Percentiles rank a stretch among this genome's conserved stretches.
Conservation (phyloP, 129 eudicot species). For the Gnaphalium uliginosum region DNA sequence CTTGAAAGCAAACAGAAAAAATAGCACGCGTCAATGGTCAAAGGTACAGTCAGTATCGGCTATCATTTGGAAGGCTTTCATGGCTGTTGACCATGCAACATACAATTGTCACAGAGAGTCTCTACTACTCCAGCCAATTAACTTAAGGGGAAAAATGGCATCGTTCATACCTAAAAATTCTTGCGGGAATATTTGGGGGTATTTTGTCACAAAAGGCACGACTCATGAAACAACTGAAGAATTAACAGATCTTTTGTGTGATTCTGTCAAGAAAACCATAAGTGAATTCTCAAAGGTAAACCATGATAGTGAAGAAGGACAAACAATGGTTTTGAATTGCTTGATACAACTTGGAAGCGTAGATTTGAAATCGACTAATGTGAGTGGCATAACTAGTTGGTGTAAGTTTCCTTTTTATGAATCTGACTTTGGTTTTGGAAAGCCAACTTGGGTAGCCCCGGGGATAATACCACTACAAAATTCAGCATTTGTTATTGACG, state of each 20-base stretch:
- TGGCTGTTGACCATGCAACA: slow-evolving; percentile 7
- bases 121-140: slow-evolving; percentile 19
- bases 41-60: slow-evolving; percentile 25
- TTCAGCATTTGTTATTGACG: background rate
- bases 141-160: slow-evolving; percentile 26
- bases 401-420: slow-evolving; percentile 24
- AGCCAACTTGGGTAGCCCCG: background rate
- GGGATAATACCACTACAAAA: background rate
- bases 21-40: background rate
- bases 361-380: background rate
- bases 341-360: background rate
- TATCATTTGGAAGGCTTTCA: slow-evolving; percentile 25
- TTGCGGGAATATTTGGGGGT: slow-evolving; percentile 27
- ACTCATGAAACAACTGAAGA: background rate
- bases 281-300: slow-evolving; percentile 5
- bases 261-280: background rate
- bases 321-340: slow-evolving; percentile 21
- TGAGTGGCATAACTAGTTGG: slow-evolving; percentile 17
- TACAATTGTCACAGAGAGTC: slow-evolving; percentile 12
- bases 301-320: slow-evolving; percentile 21
- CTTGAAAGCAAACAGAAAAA: background rate
- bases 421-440: background rate
- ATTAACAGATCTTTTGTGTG: slow-evolving; percentile 6
- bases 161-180: slow-evolving; percentile 24
- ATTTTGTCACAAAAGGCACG: background rate